Evolutionary conservation across 2,329 filamentous ascomycete species (phyloP).

Genomic region (Gnomoniopsis smithogilvyi): DNA sequence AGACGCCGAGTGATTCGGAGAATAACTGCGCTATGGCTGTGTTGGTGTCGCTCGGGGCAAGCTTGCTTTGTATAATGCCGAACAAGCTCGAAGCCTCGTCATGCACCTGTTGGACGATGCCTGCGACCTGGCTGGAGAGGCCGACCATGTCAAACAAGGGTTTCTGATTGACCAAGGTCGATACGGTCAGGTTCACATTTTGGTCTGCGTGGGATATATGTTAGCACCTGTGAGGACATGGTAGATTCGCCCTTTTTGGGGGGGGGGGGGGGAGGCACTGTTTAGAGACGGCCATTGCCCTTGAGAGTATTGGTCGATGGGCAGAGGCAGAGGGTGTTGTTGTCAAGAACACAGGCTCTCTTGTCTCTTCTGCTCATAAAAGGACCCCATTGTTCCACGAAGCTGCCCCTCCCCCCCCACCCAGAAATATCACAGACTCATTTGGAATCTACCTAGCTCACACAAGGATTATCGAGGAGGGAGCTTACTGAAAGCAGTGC

Average conservation of each 20-base stretch:
- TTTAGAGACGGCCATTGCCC: too few relatives aligned
- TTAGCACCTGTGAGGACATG: not conserved
- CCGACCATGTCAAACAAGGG: not conserved
- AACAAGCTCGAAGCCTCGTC: not conserved
- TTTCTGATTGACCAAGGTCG: not conserved
- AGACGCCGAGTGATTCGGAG: not conserved
- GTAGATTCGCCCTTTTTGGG: too few relatives aligned
- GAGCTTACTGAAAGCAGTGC: not conserved
- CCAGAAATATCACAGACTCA: too few relatives aligned
- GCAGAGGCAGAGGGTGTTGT: too few relatives aligned
- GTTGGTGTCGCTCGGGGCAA: not conserved
- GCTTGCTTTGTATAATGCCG: not conserved
- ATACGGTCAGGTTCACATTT: not conserved
- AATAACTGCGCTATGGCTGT: not conserved
- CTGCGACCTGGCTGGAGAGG: not conserved
- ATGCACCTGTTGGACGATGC: not conserved
- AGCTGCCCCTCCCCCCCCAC: too few relatives aligned
- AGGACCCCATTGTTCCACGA: too few relatives aligned
- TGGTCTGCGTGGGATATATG: not conserved
- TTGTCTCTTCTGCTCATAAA: too few relatives aligned
- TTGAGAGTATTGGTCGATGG: too few relatives aligned
- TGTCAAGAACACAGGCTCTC: too few relatives aligned
- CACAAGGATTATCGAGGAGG: not conserved
- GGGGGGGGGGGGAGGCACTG: too few relatives aligned
- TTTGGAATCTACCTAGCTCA: too few relatives aligned